Evolutionary conservation across 129 eudicot species (phyloP).

Genomic region (Flaveria trinervia): DNA sequence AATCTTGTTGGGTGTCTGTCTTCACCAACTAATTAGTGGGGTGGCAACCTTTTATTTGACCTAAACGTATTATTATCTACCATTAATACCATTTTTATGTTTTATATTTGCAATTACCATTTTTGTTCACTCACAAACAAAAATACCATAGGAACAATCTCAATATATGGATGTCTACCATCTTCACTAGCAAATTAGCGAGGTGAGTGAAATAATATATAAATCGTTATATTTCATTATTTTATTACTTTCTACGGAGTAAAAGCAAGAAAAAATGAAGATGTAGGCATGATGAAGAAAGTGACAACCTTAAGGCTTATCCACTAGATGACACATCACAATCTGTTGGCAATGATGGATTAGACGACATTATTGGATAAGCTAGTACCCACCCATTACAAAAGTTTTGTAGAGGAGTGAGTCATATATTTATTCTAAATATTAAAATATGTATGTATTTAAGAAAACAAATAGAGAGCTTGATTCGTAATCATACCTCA

Average conservation of each 20-base stretch:
- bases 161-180: neutral
- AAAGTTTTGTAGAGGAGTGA: constrained; percentile 17
- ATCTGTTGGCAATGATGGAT: constrained; percentile 39
- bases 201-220: neutral
- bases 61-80: constrained; percentile 2
- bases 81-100: neutral
- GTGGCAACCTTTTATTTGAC: constrained; percentile 7
- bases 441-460: neutral
- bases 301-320: constrained; percentile 25
- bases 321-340: constrained; percentile 36
- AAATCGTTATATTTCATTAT: neutral
- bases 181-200: constrained; percentile 19
- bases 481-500: neutral
- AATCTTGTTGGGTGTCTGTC: constrained; percentile 39
- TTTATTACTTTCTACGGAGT: neutral
- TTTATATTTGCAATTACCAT: neutral
- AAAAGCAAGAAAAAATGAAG: constrained; percentile 5
- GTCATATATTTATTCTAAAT: neutral
- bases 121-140: neutral
- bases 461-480: neutral
- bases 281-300: constrained; percentile 19
- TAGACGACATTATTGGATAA: constrained; percentile 34
- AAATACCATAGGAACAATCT: constrained; percentile 16
- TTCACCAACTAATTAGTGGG: constrained; percentile 36
- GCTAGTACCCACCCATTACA: constrained; percentile 30